Evolutionary conservation across 495 filamentous ascomycete genomes (phyloP).

Genomic region (Penicillium tannophilum): DNA sequence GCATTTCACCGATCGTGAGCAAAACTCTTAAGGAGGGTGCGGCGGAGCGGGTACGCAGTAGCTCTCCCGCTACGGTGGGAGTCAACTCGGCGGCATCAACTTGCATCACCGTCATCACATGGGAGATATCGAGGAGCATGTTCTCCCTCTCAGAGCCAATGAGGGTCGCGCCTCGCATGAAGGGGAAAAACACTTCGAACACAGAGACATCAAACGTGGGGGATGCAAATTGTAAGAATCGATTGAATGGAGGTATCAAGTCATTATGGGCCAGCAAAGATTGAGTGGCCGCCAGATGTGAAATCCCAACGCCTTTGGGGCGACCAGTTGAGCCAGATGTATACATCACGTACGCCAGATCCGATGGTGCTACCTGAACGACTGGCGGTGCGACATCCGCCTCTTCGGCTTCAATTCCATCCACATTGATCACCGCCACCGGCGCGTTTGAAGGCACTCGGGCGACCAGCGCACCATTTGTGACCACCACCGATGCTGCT

Average conservation of each 20-base stretch:
- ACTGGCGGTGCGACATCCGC: slow-evolving; percentile 9
- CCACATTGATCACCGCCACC: slow-evolving; percentile 33
- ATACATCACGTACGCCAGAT: slow-evolving; percentile 87
- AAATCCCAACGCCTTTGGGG: slow-evolving; percentile 81
- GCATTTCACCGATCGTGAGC: slow-evolving; percentile 86
- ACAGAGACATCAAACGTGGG: slow-evolving; percentile 88
- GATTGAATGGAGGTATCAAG: slow-evolving; percentile 68
- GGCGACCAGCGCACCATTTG: slow-evolving; percentile 31
- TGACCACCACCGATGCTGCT: slow-evolving; percentile 56
- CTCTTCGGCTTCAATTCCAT: slow-evolving; percentile 21
- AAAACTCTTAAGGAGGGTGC: slow-evolving; percentile 66
- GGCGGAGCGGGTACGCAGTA: slow-evolving; percentile 60
- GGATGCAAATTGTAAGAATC: slow-evolving; percentile 85
- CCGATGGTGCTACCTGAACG: slow-evolving; percentile 19
- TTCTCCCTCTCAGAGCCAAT: slow-evolving; percentile 63
- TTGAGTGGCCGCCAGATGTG: slow-evolving; percentile 76
- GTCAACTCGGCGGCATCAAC: slow-evolving; percentile 82
- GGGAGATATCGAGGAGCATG: slow-evolving; percentile 71
- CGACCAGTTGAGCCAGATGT: slow-evolving; percentile 88
- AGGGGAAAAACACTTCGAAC: slow-evolving; percentile 85
- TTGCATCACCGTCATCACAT: slow-evolving; percentile 60
- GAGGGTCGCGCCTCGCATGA: slow-evolving; percentile 69
- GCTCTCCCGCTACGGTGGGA: slow-evolving; percentile 72
- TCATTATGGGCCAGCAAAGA: slow-evolving; percentile 74
- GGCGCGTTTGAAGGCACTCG: slow-evolving; percentile 19